Evolutionary conservation across 177 flowering plant species (phyloP), one percentile per base, ranked within the genome.

Genomic region (Telopea speciosissima): DNA sequence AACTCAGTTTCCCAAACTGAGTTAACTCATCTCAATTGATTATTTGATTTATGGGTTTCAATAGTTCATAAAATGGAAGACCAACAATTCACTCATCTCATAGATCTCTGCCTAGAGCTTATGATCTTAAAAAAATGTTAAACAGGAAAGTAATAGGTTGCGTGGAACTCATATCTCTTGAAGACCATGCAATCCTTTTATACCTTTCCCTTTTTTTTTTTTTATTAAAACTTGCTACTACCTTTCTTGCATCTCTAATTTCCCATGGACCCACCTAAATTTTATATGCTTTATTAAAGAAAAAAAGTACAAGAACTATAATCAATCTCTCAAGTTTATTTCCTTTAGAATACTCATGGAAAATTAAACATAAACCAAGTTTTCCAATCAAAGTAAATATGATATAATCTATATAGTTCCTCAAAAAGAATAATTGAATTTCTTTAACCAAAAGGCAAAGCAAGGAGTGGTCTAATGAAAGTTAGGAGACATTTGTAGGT

Each of bases 161-260:
- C 23, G 42, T 62, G 65, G 68, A 68, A 73, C 42, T 33, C 24
- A 36, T 36, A 66, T 74, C 62, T 72, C 63, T 75, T 63, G 82
- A 26, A 75, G 76, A 81, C 76, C 31, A 69, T 68, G 80, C 69
- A 49, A 49, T 16, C 19, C 54, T 49, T 49, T 12, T 49, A 16
- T 49, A 17, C 54, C 54, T 49, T 49, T 16, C 59, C 59, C 65
- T 76, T 74, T 77, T 75, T 77, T n/a, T n/a, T n/a, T n/a, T n/a
- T n/a, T n/a, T n/a, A n/a, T n/a, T n/a, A n/a, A n/a, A 75, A 73
- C 80, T 72, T 74, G 42, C n/a, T 62, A 62, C 40, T 44, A 44
- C 7, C 42, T 19, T 28, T 59, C 49, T 8, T 66, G 58, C 31
- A 65, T 62, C 1, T 36, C n/a, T 10, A 49, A 10, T 67, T 67